Percentiles rank a stretch among this genome's conserved stretches.
These are phyloP conservation scores for Passalora sequoiae DNA, from an alignment of 2,329 filamentous ascomycete genomes.

Conservation along the genomic window DNA sequence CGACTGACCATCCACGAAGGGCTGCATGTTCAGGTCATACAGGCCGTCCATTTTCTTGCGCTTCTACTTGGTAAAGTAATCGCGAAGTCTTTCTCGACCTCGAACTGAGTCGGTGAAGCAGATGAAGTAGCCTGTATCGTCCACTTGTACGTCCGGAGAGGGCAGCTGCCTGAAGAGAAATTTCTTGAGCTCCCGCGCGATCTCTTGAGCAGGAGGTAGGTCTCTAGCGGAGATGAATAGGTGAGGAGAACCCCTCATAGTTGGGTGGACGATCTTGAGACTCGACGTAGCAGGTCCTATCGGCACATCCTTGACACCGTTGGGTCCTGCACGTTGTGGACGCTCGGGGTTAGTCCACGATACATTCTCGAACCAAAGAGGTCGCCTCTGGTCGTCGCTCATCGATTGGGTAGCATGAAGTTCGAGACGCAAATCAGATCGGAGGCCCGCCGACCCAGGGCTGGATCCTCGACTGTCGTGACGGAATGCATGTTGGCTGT, in stretches of 20 bases:
- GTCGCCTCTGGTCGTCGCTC: neutral
- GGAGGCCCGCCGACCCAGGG: too few species aligned
- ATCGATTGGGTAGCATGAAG: too few species aligned
- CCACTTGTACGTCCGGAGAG: constrained; percentile 14
- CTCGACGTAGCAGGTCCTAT: constrained; percentile 12
- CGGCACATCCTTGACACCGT: constrained; percentile 21
- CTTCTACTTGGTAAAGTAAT: too few species aligned
- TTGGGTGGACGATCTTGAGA: neutral
- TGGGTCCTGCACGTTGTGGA: constrained; percentile 7
- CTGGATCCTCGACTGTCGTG: too few species aligned
- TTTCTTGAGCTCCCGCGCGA: constrained; percentile 17
- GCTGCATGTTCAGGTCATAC: constrained; percentile 15
- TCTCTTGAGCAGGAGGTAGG: constrained; percentile 14
- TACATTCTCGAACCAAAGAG: neutral
- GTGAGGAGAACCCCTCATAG: constrained; percentile 15
- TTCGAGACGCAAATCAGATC: too few species aligned
- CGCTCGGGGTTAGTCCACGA: constrained; percentile 2
- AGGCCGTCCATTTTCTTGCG: constrained; percentile 1
- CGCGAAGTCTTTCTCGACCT: too few species aligned
- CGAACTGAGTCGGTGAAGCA: constrained; percentile 13
- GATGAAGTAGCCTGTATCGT: constrained; percentile 27
- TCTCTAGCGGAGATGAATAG: constrained; percentile 23
- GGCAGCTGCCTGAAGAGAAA: constrained; percentile 7
- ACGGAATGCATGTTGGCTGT: too few species aligned
- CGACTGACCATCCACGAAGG: constrained; percentile 8